Percentiles rank a stretch among this genome's conserved stretches.
These are phyloP conservation scores for Auxenochlorella pyrenoidosa DNA, from an alignment of 139 green algal genomes.

Conservation along the genomic window DNA sequence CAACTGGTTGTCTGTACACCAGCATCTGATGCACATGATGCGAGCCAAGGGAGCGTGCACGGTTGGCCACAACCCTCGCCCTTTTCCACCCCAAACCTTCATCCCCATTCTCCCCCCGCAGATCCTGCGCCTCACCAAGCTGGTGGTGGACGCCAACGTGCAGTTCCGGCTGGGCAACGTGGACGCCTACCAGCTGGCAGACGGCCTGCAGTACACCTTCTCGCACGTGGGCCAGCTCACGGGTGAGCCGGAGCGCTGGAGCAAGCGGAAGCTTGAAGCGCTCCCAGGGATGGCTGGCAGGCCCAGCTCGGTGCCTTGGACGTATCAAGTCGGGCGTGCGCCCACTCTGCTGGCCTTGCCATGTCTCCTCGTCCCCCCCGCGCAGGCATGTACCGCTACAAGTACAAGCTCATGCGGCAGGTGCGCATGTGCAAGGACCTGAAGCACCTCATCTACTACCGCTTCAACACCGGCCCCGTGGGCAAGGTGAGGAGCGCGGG, in stretches of 20 bases:
- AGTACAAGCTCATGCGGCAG: constrained; percentile 99
- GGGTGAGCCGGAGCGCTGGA: not conserved
- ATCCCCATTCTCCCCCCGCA: not conserved
- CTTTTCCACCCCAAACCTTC: not conserved
- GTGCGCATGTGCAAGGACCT: constrained; percentile 99
- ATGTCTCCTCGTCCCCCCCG: not conserved
- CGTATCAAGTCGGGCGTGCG: not conserved
- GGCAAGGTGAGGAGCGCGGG: constrained; percentile 77
- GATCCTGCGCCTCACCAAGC: constrained; percentile 99
- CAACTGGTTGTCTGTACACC: no score
- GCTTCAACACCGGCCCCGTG: constrained; percentile 98
- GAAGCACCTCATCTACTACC: constrained; percentile 99
- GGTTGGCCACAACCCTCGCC: no score
- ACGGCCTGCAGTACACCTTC: constrained; percentile 99
- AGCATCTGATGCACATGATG: no score
- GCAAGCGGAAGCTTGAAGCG: no score
- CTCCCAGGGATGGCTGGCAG: no score
- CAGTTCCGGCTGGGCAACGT: constrained; percentile 98
- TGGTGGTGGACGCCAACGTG: constrained; percentile 97
- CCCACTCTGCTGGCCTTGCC: not conserved
- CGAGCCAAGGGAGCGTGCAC: no score
- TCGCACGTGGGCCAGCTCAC: constrained; percentile 99
- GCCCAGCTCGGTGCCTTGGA: not conserved
- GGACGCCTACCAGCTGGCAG: constrained; percentile 98
- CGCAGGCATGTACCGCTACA: constrained; percentile 95